Conservation (phyloP, 2,329 filamentous ascomycete species). For the Claviceps africana region DNA sequence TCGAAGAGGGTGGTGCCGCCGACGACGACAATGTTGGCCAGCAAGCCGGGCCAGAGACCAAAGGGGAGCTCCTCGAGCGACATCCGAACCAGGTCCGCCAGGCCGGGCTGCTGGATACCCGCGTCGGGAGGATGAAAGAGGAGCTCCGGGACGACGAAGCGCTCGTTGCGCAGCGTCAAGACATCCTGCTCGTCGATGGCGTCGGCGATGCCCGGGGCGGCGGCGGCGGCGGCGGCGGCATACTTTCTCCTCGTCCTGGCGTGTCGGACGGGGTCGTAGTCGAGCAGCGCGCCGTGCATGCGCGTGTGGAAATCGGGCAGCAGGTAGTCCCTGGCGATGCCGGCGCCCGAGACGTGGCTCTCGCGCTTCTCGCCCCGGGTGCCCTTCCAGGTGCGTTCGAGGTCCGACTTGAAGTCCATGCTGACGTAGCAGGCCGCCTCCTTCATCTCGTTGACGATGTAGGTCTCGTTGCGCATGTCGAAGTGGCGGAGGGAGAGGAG, state of each 20-base stretch:
- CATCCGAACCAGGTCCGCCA: slow-evolving; percentile 72
- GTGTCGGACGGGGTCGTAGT: slow-evolving; percentile 57
- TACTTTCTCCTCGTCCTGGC: slow-evolving; percentile 33
- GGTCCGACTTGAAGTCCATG: slow-evolving; percentile 57
- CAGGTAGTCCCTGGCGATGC: slow-evolving; percentile 79
- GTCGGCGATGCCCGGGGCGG: too few species aligned
- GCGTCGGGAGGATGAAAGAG: slow-evolving; percentile 79
- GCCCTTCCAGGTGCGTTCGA: slow-evolving; percentile 77
- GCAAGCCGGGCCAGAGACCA: slow-evolving; percentile 68
- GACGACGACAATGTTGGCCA: slow-evolving; percentile 79
- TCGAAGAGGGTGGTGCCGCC: slow-evolving; percentile 72
- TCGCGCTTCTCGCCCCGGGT: slow-evolving; percentile 44
- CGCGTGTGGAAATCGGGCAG: slow-evolving; percentile 62
- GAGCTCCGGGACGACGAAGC: slow-evolving; percentile 80
- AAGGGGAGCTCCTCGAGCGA: slow-evolving; percentile 60
- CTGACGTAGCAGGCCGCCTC: slow-evolving; percentile 78
- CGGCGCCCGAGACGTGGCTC: slow-evolving; percentile 33
- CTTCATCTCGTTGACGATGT: slow-evolving; percentile 93
- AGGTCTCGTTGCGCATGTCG: slow-evolving; percentile 86
- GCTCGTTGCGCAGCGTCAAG: slow-evolving; percentile 77
- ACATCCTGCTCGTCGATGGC: slow-evolving; percentile 61
- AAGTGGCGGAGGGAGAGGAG: slow-evolving; percentile 83
- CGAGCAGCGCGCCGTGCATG: slow-evolving; percentile 53
- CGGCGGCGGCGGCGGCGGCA: slow-evolving; percentile 19
- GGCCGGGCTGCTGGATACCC: slow-evolving; percentile 67